Conservation (phyloP, 2,329 filamentous ascomycete species). For the Xylariaceae sp. region DNA sequence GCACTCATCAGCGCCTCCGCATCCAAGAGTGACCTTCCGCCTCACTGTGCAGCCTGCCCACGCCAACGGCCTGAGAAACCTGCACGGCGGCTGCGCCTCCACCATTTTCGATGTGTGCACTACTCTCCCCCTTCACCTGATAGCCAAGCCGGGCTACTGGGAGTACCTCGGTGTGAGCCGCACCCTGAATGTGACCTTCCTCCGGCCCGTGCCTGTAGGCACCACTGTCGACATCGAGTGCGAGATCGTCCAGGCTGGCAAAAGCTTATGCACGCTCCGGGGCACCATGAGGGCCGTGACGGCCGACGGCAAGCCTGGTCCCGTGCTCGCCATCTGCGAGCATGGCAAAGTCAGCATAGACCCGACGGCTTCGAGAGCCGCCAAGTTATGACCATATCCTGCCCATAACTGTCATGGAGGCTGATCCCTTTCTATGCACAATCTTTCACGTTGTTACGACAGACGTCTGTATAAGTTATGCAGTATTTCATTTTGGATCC, state of each 20-base stretch:
- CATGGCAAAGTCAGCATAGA: constrained; percentile 49
- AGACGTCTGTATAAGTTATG: no score
- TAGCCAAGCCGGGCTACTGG: constrained; percentile 55
- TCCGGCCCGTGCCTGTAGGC: constrained; percentile 52
- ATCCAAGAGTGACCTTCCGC: constrained; percentile 35
- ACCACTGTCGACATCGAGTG: constrained; percentile 34
- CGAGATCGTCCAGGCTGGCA: constrained; percentile 40
- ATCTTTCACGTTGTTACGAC: no score
- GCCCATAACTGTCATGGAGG: no score
- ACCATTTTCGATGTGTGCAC: constrained; percentile 63
- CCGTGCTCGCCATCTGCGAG: constrained; percentile 40
- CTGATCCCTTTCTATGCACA: no score
- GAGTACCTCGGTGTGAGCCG: constrained; percentile 55
- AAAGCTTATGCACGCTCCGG: constrained; percentile 34
- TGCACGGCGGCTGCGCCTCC: constrained; percentile 57
- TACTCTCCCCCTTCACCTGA: constrained; percentile 46
- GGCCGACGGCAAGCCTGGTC: constrained; percentile 26
- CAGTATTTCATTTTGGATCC: no score
- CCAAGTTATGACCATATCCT: no score
- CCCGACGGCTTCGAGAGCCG: constrained; percentile 22
- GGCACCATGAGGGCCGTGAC: constrained; percentile 38
- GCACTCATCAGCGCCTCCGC: constrained; percentile 24
- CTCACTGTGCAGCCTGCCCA: constrained; percentile 43
- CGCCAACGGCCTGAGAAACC: constrained; percentile 45
- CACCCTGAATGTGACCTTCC: constrained; percentile 59